A percentile compares a stretch with the other conserved stretches of the same genome.
Evolutionary conservation across 345 rosid genomes (phyloP).

Genomic region (Zanthoxylum bungeanum): DNA sequence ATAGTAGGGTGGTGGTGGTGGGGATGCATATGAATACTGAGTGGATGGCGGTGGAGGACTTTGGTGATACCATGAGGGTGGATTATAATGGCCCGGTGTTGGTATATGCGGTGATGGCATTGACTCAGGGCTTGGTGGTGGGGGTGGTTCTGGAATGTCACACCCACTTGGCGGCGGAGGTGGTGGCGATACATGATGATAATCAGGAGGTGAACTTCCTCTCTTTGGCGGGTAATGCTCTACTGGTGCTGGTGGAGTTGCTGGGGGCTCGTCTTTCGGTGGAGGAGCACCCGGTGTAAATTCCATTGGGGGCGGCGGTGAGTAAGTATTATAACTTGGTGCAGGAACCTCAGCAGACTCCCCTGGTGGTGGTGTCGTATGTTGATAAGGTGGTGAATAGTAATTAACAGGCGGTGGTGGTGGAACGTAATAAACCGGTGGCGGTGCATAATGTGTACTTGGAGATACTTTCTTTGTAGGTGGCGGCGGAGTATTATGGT

Average conservation of each 20-base stretch:
- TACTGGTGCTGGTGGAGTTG: constrained; percentile 29
- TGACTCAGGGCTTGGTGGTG: constrained; percentile 30
- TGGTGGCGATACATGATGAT: constrained; percentile 14
- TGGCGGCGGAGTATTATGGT: constrained; percentile 38
- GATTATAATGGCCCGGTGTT: constrained; percentile 25
- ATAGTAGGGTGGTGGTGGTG: too few species aligned
- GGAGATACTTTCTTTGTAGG: constrained; percentile 41
- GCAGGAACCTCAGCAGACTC: constrained; percentile 17
- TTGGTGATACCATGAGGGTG: constrained; percentile 26
- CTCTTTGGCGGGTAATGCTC: constrained; percentile 27
- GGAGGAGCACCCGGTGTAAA: constrained; percentile 23
- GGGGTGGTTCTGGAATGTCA: constrained; percentile 18
- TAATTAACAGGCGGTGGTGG: constrained; percentile 33
- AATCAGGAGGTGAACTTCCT: constrained; percentile 23
- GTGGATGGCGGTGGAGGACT: constrained; percentile 27
- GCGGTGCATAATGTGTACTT: constrained; percentile 23
- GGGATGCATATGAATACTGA: constrained; percentile 27
- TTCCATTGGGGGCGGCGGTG: constrained; percentile 28
- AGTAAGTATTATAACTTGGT: constrained; percentile 11
- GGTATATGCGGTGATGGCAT: constrained; percentile 29
- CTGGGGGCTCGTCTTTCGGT: constrained; percentile 3
- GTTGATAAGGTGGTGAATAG: constrained; percentile 24
- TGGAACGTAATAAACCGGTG: constrained; percentile 17
- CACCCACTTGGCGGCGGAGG: constrained; percentile 31
- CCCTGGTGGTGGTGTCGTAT: constrained; percentile 33